Evolutionary conservation across 208 protist species (phyloP).

Genomic region (Leptomonas pyrrhocoris): DNA sequence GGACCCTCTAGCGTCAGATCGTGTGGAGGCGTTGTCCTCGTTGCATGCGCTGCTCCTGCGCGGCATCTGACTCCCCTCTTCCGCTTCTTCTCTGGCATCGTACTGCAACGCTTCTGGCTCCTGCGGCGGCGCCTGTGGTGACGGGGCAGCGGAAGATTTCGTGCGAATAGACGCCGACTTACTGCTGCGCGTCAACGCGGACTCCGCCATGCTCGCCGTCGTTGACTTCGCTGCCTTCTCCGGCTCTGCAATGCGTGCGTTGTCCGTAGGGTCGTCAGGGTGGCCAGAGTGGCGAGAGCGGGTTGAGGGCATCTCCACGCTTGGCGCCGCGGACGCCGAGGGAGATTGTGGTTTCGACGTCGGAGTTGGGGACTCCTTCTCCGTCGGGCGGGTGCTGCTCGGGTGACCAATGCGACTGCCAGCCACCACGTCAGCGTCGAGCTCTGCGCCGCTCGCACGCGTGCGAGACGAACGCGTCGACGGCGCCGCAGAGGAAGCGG

Average conservation of each 20-base stretch:
- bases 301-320: not conserved
- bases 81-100: not conserved
- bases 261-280: not conserved
- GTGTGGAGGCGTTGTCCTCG: constrained; percentile 3
- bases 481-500: not conserved
- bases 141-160: not conserved
- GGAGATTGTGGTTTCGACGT: not conserved
- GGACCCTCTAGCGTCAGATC: not conserved
- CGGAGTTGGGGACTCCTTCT: not conserved
- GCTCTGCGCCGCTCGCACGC: not conserved
- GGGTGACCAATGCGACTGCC: not conserved
- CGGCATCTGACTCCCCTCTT: too few species aligned
- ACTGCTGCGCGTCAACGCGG: not conserved
- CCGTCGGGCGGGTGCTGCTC: not conserved
- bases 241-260: not conserved
- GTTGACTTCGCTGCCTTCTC: too few species aligned
- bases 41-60: too few species aligned
- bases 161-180: too few species aligned
- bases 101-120: constrained; percentile 4
- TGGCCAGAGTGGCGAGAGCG: not conserved
- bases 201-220: not conserved
- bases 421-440: not conserved
- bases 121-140: not conserved
- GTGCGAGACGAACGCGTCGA: not conserved
- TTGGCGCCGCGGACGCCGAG: not conserved